Conservation (phyloP, 257 asterid species). For the Rauvolfia tetraphylla region DNA sequence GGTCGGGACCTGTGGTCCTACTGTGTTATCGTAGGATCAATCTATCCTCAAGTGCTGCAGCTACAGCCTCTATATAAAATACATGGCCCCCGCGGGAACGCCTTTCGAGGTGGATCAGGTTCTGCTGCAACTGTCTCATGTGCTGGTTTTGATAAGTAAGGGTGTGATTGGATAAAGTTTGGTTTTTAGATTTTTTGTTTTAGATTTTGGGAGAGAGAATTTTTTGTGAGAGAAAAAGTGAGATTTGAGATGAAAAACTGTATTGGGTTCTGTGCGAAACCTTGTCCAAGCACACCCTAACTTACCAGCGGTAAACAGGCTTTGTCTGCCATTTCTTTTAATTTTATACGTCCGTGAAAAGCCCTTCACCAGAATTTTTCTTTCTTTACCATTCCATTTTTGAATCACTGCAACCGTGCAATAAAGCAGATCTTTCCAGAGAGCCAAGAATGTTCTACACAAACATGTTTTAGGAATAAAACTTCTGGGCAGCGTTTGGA, state of each 20-base stretch:
- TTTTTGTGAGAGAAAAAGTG: no score
- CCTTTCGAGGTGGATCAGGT: conserved; percentile 69
- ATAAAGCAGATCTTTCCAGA: no score
- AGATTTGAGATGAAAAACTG: no score
- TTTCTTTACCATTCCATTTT: neutral
- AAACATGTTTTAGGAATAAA: no score
- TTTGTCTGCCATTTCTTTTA: neutral
- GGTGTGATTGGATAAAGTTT: no score
- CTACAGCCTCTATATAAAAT: conserved; percentile 21
- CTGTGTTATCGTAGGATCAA: conserved; percentile 10
- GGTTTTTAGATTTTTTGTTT: no score
- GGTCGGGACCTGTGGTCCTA: conserved; percentile 12
- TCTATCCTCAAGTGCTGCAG: conserved; percentile 20
- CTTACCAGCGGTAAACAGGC: conserved; percentile 40
- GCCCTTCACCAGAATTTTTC: neutral
- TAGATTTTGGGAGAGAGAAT: no score
- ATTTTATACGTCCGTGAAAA: neutral
- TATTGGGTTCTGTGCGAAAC: no score
- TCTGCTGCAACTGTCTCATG: conserved; percentile 53
- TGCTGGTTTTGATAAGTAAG: conserved; percentile 31
- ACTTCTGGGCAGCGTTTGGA: no score
- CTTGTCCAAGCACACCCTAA: no score
- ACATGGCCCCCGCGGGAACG: conserved; percentile 45
- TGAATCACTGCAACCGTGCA: no score
- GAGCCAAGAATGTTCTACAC: no score